These are phyloP conservation scores for Colletotrichum musae DNA, from an alignment of 2,329 filamentous ascomycete species.

Conservation along the genomic window DNA sequence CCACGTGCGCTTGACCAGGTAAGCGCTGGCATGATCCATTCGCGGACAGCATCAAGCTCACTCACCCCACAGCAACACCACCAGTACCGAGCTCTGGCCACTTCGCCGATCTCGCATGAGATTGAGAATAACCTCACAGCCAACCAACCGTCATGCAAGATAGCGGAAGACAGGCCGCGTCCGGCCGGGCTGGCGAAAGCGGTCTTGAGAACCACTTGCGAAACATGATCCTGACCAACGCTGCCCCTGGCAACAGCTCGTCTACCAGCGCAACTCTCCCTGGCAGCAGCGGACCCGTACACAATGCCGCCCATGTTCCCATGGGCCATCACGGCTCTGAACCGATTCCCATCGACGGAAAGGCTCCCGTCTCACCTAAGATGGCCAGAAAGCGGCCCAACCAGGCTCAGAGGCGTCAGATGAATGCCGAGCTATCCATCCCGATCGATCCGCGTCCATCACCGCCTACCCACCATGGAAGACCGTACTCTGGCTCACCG, in stretches of 20 bases:
- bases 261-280: slow-evolving; percentile 31
- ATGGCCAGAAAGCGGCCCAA: slow-evolving; percentile 68
- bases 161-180: slow-evolving; percentile 11
- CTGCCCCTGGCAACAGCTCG: slow-evolving; percentile 45
- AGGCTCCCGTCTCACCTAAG: slow-evolving; percentile 49
- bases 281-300: neutral
- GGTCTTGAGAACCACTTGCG: slow-evolving; percentile 71
- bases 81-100: slow-evolving; percentile 24
- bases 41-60: slow-evolving; percentile 29
- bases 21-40: neutral
- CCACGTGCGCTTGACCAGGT: slow-evolving; percentile 25
- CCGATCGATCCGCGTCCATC: slow-evolving; percentile 64
- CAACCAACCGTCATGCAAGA: slow-evolving; percentile 19
- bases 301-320: neutral
- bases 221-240: slow-evolving; percentile 71
- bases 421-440: slow-evolving; percentile 72
- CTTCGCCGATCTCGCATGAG: slow-evolving; percentile 18
- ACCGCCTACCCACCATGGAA: slow-evolving; percentile 48
- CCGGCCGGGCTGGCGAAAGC: slow-evolving; percentile 53
- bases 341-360: slow-evolving; percentile 53
- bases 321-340: neutral
- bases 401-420: slow-evolving; percentile 74
- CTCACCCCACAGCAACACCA: slow-evolving; percentile 22
- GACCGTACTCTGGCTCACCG: slow-evolving; percentile 49
- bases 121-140: slow-evolving; percentile 17